phyloP scores from a whole-genome alignment of 768 basidiomycete genomes.

The Agrocybe pediades region DNA sequence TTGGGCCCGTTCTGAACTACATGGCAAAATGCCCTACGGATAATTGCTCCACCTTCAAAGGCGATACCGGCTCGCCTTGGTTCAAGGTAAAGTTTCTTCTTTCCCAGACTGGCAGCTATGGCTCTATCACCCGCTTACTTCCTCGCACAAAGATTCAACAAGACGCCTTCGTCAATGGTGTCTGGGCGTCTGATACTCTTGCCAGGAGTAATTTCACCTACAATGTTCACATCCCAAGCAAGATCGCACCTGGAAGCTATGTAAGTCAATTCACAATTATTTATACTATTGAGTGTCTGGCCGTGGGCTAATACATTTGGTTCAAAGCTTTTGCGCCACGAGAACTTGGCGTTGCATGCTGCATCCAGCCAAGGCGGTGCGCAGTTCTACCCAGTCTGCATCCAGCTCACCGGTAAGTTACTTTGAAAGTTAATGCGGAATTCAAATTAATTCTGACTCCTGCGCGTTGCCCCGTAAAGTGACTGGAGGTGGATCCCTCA shows the following conservation, averaged over 20 bases:
- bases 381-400: constrained; percentile 42
- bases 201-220: constrained; percentile 35
- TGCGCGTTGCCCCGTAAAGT: constrained; percentile 18
- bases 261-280: constrained; percentile 18
- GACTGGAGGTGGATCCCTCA: constrained; percentile 34
- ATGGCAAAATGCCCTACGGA: constrained; percentile 38
- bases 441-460: not conserved
- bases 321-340: constrained; percentile 35
- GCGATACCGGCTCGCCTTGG: constrained; percentile 38
- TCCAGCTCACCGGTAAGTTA: constrained; percentile 33
- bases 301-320: not conserved
- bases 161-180: constrained; percentile 33
- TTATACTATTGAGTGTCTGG: not conserved
- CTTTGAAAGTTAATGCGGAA: not conserved
- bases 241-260: constrained; percentile 37
- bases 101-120: not conserved
- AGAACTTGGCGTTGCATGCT: constrained; percentile 39
- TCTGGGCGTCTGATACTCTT: constrained; percentile 38
- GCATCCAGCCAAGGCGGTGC: constrained; percentile 33
- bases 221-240: constrained; percentile 37
- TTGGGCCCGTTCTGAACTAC: constrained; percentile 40
- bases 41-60: constrained; percentile 36
- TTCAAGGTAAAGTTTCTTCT: constrained; percentile 30
- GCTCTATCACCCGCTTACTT: not conserved
- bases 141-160: constrained; percentile 35